A percentile compares a stretch with the other conserved stretches of the same genome.
phyloP scores from a whole-genome alignment of 768 basidiomycete species.

The Chalciporus sphaerocephalus region DNA sequence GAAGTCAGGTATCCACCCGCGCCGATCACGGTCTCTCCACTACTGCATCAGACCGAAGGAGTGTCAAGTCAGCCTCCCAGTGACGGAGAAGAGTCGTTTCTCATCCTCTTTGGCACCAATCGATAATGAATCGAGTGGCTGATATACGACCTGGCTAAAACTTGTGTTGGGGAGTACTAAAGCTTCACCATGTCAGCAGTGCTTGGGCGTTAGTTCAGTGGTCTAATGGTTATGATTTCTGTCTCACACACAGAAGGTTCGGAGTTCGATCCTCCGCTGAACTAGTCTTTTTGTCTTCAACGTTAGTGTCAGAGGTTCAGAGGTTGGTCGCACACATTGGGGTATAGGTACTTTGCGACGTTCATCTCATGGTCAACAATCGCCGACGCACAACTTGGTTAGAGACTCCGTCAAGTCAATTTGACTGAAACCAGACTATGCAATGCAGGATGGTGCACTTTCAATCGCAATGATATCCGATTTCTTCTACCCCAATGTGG shows the following conservation, averaged over 20 bases:
- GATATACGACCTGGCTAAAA: too few relatives aligned
- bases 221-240: slow-evolving; percentile 38
- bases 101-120: too few relatives aligned
- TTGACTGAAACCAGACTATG: neutral
- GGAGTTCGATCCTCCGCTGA: slow-evolving; percentile 36
- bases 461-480: slow-evolving; percentile 76
- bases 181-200: too few relatives aligned
- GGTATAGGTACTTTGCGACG: neutral
- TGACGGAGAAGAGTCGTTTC: too few relatives aligned
- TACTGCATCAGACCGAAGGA: too few relatives aligned
- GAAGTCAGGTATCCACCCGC: too few relatives aligned
- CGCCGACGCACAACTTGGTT: neutral
- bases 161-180: too few relatives aligned
- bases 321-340: too few relatives aligned
- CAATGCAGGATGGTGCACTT: slow-evolving; percentile 26
- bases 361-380: neutral
- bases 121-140: too few relatives aligned
- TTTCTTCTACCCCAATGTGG: slow-evolving; percentile 92
- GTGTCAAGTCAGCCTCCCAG: too few relatives aligned
- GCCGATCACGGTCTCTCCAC: too few relatives aligned
- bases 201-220: slow-evolving; percentile 31
- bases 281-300: slow-evolving; percentile 30
- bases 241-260: slow-evolving; percentile 37
- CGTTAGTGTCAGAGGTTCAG: too few relatives aligned
- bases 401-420: neutral